Evolutionary conservation across 2,329 filamentous ascomycete species (phyloP).

Genomic region (Diplocarpon rosae): DNA sequence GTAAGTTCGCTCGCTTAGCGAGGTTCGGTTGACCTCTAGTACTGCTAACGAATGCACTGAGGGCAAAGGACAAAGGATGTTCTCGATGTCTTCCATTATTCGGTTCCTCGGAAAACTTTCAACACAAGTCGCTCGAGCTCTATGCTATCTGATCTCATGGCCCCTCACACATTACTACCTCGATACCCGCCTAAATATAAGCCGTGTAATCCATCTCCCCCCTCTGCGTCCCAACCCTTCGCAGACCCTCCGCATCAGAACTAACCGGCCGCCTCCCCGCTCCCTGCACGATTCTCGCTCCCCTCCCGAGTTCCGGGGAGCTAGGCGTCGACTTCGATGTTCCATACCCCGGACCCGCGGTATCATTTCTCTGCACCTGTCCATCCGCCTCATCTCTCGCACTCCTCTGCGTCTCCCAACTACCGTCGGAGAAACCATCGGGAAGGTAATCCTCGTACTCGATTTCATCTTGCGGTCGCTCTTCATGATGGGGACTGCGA

Average conservation of each 20-base stretch:
- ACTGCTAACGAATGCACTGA: too few relatives aligned
- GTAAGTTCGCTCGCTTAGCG: too few relatives aligned
- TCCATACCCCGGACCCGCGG: neutral
- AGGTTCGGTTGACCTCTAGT: too few relatives aligned
- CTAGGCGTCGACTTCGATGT: neutral
- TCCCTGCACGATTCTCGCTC: conserved; percentile 14
- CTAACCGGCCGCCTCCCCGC: conserved; percentile 17
- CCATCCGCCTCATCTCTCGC: conserved; percentile 7
- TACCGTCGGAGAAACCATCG: conserved; percentile 15
- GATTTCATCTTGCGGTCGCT: neutral
- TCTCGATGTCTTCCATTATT: too few relatives aligned
- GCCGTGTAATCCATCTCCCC: conserved; percentile 14
- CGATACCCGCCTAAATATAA: conserved; percentile 13
- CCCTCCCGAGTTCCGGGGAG: conserved; percentile 6
- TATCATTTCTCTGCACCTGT: conserved; percentile 1
- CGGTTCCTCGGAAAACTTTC: too few relatives aligned
- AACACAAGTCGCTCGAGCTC: too few relatives aligned
- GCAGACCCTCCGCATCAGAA: conserved; percentile 14
- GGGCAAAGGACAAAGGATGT: too few relatives aligned
- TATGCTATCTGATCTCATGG: too few relatives aligned
- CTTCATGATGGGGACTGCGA: neutral
- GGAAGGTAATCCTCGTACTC: conserved; percentile 13
- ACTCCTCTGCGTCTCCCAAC: conserved; percentile 17
- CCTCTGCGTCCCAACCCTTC: conserved; percentile 1
- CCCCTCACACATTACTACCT: too few relatives aligned